Percentiles rank a stretch among this genome's conserved stretches.
Evolutionary conservation across 1,284 basidiomycete species (phyloP).

Genomic region (Pholiota adiposa): DNA sequence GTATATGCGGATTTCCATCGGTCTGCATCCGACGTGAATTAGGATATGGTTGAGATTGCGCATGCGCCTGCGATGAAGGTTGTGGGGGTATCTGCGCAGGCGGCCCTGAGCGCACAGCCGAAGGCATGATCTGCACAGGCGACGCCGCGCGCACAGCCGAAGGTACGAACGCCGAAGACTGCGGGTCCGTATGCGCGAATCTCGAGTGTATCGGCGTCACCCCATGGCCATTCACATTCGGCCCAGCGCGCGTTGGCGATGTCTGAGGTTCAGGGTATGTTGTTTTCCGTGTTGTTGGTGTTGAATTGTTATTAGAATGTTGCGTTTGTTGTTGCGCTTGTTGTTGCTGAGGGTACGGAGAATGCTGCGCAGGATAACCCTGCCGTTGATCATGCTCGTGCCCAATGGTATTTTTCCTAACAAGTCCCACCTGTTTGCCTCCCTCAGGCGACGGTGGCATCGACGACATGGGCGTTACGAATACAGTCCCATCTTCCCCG

Average conservation of each 20-base stretch:
- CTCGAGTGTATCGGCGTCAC: constrained; percentile 17
- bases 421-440: constrained; percentile 5
- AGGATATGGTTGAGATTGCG: neutral
- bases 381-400: constrained; percentile 2
- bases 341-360: constrained; percentile 8
- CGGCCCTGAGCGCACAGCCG: neutral
- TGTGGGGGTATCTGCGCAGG: neutral
- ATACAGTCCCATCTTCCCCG: neutral
- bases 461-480: constrained; percentile 20
- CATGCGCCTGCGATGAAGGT: neutral
- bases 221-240: neutral
- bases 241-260: neutral
- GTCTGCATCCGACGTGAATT: no score
- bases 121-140: neutral
- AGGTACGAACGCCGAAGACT: neutral
- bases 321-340: neutral
- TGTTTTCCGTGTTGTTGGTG: neutral
- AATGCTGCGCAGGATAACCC: neutral
- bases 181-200: constrained; percentile 10
- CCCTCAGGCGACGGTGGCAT: constrained; percentile 23
- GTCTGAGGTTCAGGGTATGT: neutral
- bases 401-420: neutral
- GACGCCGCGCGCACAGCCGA: no score
- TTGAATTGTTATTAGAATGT: neutral
- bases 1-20: no score